These are phyloP conservation scores for Bjerkandera adusta DNA, from an alignment of 1,284 basidiomycete genomes.

Conservation along the genomic window DNA sequence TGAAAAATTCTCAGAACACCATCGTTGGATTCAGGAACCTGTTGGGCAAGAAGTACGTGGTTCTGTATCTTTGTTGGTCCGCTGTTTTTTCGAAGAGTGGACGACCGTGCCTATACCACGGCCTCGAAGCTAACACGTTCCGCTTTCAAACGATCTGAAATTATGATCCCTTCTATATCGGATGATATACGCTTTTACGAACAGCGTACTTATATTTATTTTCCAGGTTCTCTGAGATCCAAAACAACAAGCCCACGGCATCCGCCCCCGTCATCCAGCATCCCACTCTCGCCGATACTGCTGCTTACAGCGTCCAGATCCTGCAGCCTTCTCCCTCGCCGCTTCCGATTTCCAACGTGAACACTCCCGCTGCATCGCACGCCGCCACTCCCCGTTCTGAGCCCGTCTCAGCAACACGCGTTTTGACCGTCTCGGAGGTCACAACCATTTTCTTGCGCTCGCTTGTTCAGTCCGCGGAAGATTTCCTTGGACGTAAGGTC, in stretches of 20 bases:
- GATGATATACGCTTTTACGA: too few relatives aligned
- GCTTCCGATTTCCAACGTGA: slow-evolving; percentile 45
- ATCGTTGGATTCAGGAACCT: slow-evolving; percentile 94
- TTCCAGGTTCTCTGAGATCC: slow-evolving; percentile 70
- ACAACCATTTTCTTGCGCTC: slow-evolving; percentile 85
- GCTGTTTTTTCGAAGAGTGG: slow-evolving; percentile 2
- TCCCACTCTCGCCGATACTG: slow-evolving; percentile 67
- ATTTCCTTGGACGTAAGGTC: slow-evolving; percentile 87
- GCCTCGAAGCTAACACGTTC: too few relatives aligned
- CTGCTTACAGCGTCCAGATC: slow-evolving; percentile 86
- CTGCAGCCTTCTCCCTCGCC: slow-evolving; percentile 72
- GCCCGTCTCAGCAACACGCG: slow-evolving; percentile 69
- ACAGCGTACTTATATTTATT: background rate
- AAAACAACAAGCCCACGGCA: slow-evolving; percentile 47
- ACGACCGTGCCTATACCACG: too few relatives aligned
- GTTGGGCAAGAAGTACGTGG: slow-evolving; percentile 81
- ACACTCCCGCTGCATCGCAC: slow-evolving; percentile 68
- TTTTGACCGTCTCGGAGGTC: slow-evolving; percentile 84
- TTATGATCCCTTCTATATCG: too few relatives aligned
- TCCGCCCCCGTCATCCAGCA: slow-evolving; percentile 76
- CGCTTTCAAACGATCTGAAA: too few relatives aligned
- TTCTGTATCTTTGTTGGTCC: background rate
- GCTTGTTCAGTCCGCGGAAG: slow-evolving; percentile 85
- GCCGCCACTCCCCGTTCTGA: slow-evolving; percentile 78
- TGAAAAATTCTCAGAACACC: slow-evolving; percentile 94